Percentiles rank a stretch among this genome's conserved stretches.
phyloP scores from a whole-genome alignment of 345 rosid species.

The Moringa oleifera region DNA sequence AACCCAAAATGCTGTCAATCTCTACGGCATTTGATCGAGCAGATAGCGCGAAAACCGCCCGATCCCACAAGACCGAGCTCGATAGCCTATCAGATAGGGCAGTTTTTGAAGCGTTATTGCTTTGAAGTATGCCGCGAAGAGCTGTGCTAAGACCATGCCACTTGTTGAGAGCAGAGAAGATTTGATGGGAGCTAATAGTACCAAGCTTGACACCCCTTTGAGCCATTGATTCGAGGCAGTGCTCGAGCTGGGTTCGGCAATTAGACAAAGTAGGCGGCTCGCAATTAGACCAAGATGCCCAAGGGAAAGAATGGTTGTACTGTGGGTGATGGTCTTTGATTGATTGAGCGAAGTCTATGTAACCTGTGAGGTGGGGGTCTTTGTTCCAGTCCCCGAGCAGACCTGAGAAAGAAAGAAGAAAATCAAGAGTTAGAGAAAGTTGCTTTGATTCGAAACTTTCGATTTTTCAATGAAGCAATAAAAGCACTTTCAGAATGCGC shows the following conservation, averaged over 20 bases:
- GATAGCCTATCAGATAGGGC: constrained; percentile 45
- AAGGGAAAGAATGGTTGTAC: constrained; percentile 61
- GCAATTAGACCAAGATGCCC: constrained; percentile 83
- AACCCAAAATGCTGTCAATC: constrained; percentile 55
- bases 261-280: constrained; percentile 50
- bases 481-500: neutral
- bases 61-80: constrained; percentile 63
- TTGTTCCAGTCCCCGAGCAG: constrained; percentile 76
- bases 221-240: constrained; percentile 84
- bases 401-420: constrained; percentile 37
- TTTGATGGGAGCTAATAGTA: constrained; percentile 64
- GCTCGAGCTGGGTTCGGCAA: constrained; percentile 78
- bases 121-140: constrained; percentile 44
- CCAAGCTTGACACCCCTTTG: constrained; percentile 67
- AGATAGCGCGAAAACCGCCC: constrained; percentile 63
- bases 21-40: constrained; percentile 67
- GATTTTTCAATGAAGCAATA: too few relatives aligned
- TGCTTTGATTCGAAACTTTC: constrained; percentile 7
- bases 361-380: constrained; percentile 84
- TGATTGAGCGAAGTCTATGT: constrained; percentile 82
- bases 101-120: constrained; percentile 23
- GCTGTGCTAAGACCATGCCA: constrained; percentile 70
- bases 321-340: constrained; percentile 72
- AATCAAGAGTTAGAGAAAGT: constrained; percentile 10
- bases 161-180: constrained; percentile 71